Conservation (phyloP, 2,329 filamentous ascomycete genomes). For the Ceratocystis harringtonii region DNA sequence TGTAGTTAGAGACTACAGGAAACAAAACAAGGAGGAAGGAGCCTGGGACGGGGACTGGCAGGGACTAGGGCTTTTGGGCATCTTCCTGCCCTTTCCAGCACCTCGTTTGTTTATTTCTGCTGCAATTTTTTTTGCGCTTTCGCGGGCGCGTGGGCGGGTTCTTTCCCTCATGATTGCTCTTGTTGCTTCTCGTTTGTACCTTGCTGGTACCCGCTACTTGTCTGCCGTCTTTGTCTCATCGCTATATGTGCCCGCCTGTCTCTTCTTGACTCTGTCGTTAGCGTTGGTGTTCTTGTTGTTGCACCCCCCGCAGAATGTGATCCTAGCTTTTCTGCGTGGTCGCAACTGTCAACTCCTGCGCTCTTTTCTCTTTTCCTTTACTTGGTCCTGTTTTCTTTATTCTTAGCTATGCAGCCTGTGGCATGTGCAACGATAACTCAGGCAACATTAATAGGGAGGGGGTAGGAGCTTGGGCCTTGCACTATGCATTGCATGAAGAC, state of each 20-base stretch:
- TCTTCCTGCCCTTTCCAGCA: neutral
- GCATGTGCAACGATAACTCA: too few relatives aligned
- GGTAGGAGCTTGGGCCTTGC: too few relatives aligned
- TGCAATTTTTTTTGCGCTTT: neutral
- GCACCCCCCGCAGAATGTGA: neutral
- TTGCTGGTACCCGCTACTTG: too few relatives aligned
- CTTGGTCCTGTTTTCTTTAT: too few relatives aligned
- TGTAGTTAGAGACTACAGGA: neutral
- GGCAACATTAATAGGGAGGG: too few relatives aligned
- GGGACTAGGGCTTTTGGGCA: neutral
- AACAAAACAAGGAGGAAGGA: neutral
- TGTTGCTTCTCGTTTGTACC: neutral
- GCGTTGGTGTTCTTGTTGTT: neutral
- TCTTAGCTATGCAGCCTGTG: too few relatives aligned
- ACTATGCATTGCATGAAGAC: too few relatives aligned
- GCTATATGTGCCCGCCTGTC: too few relatives aligned
- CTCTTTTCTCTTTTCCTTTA: neutral
- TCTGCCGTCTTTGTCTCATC: too few relatives aligned
- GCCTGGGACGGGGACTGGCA: neutral
- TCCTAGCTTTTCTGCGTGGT: neutral
- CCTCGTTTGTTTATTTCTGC: neutral
- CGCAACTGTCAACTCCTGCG: neutral
- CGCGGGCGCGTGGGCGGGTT: too few relatives aligned
- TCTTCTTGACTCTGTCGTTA: neutral
- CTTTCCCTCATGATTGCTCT: too few relatives aligned